Evolutionary conservation across 176 grass and related monocot species (phyloP).

Genomic region (Zea luxurians): DNA sequence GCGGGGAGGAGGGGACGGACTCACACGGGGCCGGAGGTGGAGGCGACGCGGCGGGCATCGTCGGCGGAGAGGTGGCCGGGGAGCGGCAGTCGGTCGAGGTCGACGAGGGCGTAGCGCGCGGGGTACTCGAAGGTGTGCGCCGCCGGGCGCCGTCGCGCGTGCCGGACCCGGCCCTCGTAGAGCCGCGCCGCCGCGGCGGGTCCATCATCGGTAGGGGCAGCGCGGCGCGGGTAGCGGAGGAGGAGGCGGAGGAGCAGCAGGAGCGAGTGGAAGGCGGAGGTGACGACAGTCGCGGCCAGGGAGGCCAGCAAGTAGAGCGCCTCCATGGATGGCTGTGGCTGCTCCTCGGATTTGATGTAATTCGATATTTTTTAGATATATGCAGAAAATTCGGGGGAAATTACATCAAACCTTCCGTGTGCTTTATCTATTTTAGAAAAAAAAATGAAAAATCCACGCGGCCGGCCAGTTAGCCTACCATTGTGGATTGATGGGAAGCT

Average conservation of each 20-base stretch:
- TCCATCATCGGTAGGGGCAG: background rate
- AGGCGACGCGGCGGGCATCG: constrained; percentile 64
- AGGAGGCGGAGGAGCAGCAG: constrained; percentile 44
- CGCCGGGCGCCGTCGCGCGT: constrained; percentile 58
- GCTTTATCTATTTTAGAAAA: too few species aligned
- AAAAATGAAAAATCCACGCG: too few species aligned
- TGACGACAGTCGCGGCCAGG: constrained; percentile 39
- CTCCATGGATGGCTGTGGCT: constrained; percentile 49
- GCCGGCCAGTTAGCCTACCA: too few species aligned
- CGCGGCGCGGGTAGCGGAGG: constrained; percentile 12
- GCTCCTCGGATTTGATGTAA: background rate
- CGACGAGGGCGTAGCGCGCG: constrained; percentile 72
- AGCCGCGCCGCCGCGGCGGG: constrained; percentile 22
- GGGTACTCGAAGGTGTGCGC: constrained; percentile 75
- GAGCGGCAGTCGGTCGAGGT: constrained; percentile 59
- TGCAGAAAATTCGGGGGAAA: too few species aligned
- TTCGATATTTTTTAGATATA: background rate
- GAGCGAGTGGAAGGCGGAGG: constrained; percentile 46
- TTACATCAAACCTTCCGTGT: too few species aligned
- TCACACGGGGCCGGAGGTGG: constrained; percentile 78
- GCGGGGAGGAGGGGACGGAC: background rate
- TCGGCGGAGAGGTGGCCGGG: constrained; percentile 56
- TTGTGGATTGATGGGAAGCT: too few species aligned
- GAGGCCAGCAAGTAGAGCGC: constrained; percentile 59
- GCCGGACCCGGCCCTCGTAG: constrained; percentile 75